phyloP scores from a whole-genome alignment of 2,329 filamentous ascomycete genomes.

The Dendryphion nanum region DNA sequence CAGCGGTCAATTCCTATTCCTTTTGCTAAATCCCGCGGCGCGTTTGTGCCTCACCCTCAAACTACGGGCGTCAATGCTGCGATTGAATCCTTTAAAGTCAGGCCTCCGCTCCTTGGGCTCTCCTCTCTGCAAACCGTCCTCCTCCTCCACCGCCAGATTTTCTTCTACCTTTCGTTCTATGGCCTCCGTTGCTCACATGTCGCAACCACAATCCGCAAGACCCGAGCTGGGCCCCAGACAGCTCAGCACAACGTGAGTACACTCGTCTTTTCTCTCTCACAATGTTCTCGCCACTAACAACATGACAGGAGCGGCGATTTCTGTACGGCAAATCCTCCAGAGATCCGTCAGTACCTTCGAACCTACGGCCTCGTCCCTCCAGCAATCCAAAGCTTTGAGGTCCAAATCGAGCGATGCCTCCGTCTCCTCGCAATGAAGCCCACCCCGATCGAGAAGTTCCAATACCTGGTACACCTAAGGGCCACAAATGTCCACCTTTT shows the following conservation, averaged over 20 bases:
- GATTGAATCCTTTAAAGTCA: conserved; percentile 13
- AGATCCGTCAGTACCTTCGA: conserved; percentile 50
- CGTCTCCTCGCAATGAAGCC: conserved; percentile 69
- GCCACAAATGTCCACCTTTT: conserved; percentile 77
- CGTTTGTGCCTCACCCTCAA: conserved; percentile 20
- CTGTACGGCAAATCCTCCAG: conserved; percentile 49
- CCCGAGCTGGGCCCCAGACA: conserved; percentile 34
- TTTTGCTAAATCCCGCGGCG: conserved; percentile 30
- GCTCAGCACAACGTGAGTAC: conserved; percentile 37
- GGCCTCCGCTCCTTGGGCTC: conserved; percentile 20
- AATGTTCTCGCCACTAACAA: conserved; percentile 4
- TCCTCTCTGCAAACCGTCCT: conserved; percentile 10
- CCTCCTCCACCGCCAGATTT: conserved; percentile 11
- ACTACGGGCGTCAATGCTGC: conserved; percentile 33
- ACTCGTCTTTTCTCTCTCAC: background rate
- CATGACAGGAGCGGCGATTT: conserved; percentile 45
- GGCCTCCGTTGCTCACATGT: conserved; percentile 36
- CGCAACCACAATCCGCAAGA: conserved; percentile 38
- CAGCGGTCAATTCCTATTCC: too few species aligned
- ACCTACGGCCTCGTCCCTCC: conserved; percentile 56
- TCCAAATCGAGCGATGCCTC: conserved; percentile 57
- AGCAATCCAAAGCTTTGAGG: conserved; percentile 49
- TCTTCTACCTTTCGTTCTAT: conserved; percentile 20
- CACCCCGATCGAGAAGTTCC: conserved; percentile 76
- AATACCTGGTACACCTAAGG: conserved; percentile 76